Conservation (phyloP, 129 eudicot genomes). For the Cynara cardunculus region DNA sequence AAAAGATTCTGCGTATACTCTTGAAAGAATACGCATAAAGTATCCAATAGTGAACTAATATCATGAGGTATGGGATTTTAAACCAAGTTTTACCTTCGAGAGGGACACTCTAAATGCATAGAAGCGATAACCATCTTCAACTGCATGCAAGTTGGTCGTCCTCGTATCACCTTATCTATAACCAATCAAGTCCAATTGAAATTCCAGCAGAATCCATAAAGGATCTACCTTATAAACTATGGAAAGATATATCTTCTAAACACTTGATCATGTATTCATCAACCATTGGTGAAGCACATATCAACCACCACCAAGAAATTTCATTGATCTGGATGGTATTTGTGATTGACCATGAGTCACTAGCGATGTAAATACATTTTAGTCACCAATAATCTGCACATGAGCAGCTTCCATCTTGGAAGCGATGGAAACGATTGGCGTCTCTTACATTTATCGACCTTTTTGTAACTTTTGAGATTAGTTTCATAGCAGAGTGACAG, state of each 20-base stretch:
- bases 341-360: too few relatives aligned
- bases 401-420: conserved; percentile 48
- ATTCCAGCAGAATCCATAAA: too few relatives aligned
- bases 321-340: neutral
- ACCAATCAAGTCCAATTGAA: neutral
- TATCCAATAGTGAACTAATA: too few relatives aligned
- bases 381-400: conserved; percentile 51
- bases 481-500: conserved; percentile 50
- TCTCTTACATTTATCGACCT: conserved; percentile 47
- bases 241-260: neutral
- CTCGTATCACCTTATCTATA: neutral
- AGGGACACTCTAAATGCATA: neutral
- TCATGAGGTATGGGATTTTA: too few relatives aligned
- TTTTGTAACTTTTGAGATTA: conserved; percentile 41
- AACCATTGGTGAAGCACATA: neutral
- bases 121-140: neutral
- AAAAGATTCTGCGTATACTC: too few relatives aligned
- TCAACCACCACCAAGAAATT: neutral
- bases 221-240: neutral
- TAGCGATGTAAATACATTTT: neutral
- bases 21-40: too few relatives aligned
- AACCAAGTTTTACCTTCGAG: too few relatives aligned
- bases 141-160: neutral
- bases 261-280: neutral
- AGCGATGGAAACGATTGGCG: conserved; percentile 44